Evolutionary conservation across 768 basidiomycete genomes (phyloP).

Genomic region (Suillus subalutaceus): DNA sequence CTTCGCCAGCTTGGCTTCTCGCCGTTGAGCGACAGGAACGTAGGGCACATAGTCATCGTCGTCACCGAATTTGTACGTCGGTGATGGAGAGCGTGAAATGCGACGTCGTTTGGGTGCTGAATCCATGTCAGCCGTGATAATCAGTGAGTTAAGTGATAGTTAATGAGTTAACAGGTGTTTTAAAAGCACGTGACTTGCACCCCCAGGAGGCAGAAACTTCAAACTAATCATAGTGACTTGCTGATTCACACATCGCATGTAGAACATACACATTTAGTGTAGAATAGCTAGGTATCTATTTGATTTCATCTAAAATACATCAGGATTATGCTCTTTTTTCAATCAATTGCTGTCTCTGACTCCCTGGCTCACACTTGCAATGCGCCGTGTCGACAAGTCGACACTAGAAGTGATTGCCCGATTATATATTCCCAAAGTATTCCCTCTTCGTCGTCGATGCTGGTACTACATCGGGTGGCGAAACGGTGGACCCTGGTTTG

Average conservation of each 20-base stretch:
- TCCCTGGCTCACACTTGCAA: not conserved
- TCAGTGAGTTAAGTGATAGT: not conserved
- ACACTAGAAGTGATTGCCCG: not conserved
- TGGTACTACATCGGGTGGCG: conserved; percentile 23
- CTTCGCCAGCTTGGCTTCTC: conserved; percentile 78
- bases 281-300: not conserved
- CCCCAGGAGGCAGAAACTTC: not conserved
- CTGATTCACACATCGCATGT: not conserved
- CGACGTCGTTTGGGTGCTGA: conserved; percentile 52
- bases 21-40: conserved; percentile 82
- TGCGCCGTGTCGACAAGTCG: not conserved
- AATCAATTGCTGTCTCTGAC: not conserved
- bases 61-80: conserved; percentile 60
- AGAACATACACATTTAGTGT: not conserved
- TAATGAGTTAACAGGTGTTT: too few relatives aligned
- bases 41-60: conserved; percentile 81
- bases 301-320: not conserved
- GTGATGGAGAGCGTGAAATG: conserved; percentile 58
- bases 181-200: not conserved
- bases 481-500: conserved; percentile 36
- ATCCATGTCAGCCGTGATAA: conserved; percentile 15
- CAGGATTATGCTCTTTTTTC: not conserved
- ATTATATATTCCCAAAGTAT: conserved; percentile 28
- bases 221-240: not conserved
- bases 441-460: conserved; percentile 33